A percentile compares a stretch with the other conserved stretches of the same genome.
Conservation (phyloP, 129 eudicot species). For the Lactuca saligna region DNA sequence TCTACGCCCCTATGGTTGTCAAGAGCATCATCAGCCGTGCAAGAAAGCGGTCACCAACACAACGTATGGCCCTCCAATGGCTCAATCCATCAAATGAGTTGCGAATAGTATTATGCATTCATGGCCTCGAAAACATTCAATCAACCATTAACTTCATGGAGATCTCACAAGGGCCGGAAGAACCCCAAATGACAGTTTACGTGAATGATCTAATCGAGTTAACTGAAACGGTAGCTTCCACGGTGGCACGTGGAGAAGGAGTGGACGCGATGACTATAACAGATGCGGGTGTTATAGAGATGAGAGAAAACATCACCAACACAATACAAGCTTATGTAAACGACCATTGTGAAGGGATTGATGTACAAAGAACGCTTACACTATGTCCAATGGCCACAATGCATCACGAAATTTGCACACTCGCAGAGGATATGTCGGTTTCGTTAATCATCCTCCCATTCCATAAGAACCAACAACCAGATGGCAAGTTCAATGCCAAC, state of each 20-base stretch:
- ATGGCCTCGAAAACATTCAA: conserved; percentile 52
- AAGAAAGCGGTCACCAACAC: conserved; percentile 66
- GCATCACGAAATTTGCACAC: conserved; percentile 65
- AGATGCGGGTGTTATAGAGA: conserved; percentile 46
- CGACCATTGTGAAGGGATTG: conserved; percentile 59
- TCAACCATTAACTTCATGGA: conserved; percentile 69
- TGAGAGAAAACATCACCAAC: conserved; percentile 51
- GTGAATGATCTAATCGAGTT: conserved; percentile 82
- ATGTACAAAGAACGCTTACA: conserved; percentile 55
- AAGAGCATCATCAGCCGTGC: conserved; percentile 68
- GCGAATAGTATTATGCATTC: conserved; percentile 59
- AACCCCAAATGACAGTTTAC: conserved; percentile 65
- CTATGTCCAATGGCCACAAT: conserved; percentile 56
- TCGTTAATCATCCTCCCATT: conserved; percentile 72
- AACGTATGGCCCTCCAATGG: conserved; percentile 87
- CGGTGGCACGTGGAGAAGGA: conserved; percentile 58
- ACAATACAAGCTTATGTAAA: conserved; percentile 33
- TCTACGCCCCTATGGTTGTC: conserved; percentile 66
- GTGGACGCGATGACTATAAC: conserved; percentile 57
- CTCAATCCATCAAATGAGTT: conserved; percentile 59
- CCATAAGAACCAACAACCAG: conserved; percentile 53
- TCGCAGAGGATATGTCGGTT: conserved; percentile 67
- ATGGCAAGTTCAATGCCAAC: conserved; percentile 47
- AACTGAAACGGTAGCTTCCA: conserved; percentile 57
- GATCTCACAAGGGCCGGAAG: conserved; percentile 58